Evolutionary conservation across 306 rosid genomes (phyloP), one percentile per base, ranked within the genome.

Genomic region (Amphicarpaea edgeworthii): DNA sequence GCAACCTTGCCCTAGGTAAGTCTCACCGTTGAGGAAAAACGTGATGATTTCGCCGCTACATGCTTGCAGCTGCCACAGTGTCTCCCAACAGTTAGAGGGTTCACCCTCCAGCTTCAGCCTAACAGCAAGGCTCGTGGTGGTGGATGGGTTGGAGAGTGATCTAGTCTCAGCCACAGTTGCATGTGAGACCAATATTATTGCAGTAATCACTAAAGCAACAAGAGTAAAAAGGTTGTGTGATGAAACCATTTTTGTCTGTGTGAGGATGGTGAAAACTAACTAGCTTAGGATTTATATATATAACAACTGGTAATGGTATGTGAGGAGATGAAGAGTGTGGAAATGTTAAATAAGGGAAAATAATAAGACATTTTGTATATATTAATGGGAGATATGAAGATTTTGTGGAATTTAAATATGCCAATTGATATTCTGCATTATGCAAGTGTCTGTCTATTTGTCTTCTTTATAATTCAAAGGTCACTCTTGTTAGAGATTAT

Each of bases 61-160:
- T 41, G 71, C 71, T 41, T 66, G 71, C 2, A 66, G 32, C 2
- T 21, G 53, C 34, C 51, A 66, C 20, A 66, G 7, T 42, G 71
- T 41, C 1, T 66, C 71, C 71, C 71, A 66, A 12, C 54, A 66
- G 12, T 66, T 41, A 1, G 53, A 41, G 19, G 71, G 54, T 8
- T 42, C 71, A 19, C 53, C 71, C 71, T 65, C 70, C 16, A 65
- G 17, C 70, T 65, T 65, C 51, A 65, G 17, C 32, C 70, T 23
- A 6, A 12, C 7, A 20, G 70, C 51, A 40, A 65, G 70, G 47
- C 69, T 37, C 17, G 3, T 24, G 11, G 26, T 7, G 21, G 68
- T 10, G 5, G 51, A 20, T 7, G 51, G 34, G 28, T 65, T 21
- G 3, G 34, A 65, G 28, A 40, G 51, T 40, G 51, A 3, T 41